phyloP scores from a whole-genome alignment of 164 flowering plant species.

The Hamamelis virginiana region DNA sequence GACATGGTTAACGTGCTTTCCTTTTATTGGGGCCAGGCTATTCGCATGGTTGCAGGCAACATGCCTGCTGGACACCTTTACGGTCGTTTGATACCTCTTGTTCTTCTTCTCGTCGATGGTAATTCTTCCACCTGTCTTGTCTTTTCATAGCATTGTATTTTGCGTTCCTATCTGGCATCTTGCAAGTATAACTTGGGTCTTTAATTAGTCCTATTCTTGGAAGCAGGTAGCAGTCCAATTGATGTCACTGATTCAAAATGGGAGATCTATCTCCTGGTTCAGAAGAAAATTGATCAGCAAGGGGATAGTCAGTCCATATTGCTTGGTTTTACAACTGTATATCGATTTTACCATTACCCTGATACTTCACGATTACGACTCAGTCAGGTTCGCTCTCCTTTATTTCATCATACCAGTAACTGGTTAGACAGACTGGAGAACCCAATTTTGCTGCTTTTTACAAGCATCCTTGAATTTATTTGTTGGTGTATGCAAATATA shows the following conservation, averaged over 20 bases:
- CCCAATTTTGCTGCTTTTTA: background rate
- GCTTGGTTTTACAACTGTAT: slow-evolving; percentile 79
- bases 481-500: background rate
- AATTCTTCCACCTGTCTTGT: slow-evolving; percentile 10
- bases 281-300: slow-evolving; percentile 38
- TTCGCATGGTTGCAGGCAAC: slow-evolving; percentile 50
- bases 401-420: background rate
- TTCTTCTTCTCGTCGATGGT: slow-evolving; percentile 94
- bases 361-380: slow-evolving; percentile 73
- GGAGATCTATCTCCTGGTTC: slow-evolving; percentile 73
- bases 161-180: background rate
- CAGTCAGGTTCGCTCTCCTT: slow-evolving; percentile 62
- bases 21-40: slow-evolving; percentile 42
- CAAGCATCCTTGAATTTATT: background rate
- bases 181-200: background rate
- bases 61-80: slow-evolving; percentile 70
- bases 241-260: slow-evolving; percentile 82
- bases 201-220: slow-evolving; percentile 6
- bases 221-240: slow-evolving; percentile 87
- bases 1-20: background rate
- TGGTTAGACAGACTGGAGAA: background rate
- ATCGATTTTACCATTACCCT: slow-evolving; percentile 81
- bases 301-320: slow-evolving; percentile 34
- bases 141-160: background rate
- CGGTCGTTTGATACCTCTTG: slow-evolving; percentile 80